phyloP scores from a whole-genome alignment of 208 protist species.

The Tritrichomonas foetus region DNA sequence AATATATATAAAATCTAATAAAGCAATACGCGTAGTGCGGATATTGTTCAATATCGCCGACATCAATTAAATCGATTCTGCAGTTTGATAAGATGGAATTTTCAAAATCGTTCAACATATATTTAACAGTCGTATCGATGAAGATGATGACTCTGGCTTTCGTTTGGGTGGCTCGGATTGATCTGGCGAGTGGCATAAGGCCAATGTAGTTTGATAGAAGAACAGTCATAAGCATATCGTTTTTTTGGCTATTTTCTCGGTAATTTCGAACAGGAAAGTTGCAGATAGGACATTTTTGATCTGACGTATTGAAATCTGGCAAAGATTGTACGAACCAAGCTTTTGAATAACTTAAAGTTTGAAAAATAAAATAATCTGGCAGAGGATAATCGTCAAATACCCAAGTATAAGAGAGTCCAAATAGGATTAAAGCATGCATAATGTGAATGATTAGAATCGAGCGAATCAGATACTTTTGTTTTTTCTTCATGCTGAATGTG shows the following conservation, averaged over 20 bases:
- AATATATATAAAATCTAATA: background rate
- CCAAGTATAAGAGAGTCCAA: no score
- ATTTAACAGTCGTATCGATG: background rate
- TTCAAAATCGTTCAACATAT: background rate
- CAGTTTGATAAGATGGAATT: background rate
- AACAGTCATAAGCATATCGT: background rate
- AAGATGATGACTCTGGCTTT: conserved; percentile 12
- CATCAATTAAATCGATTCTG: background rate
- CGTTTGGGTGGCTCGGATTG: background rate
- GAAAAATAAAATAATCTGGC: no score
- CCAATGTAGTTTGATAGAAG: background rate
- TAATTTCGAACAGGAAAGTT: background rate
- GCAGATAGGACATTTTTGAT: background rate
- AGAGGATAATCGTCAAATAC: no score
- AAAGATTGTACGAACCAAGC: no score
- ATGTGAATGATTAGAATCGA: no score
- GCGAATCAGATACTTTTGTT: no score
- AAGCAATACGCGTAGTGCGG: background rate
- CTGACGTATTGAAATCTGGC: no score
- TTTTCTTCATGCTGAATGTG: no score
- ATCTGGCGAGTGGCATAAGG: background rate
- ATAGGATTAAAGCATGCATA: no score
- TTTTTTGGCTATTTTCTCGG: background rate
- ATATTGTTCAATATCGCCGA: background rate
- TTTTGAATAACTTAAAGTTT: no score